Conservation (phyloP, 2,329 filamentous ascomycete species). For the Penicillium sp. region DNA sequence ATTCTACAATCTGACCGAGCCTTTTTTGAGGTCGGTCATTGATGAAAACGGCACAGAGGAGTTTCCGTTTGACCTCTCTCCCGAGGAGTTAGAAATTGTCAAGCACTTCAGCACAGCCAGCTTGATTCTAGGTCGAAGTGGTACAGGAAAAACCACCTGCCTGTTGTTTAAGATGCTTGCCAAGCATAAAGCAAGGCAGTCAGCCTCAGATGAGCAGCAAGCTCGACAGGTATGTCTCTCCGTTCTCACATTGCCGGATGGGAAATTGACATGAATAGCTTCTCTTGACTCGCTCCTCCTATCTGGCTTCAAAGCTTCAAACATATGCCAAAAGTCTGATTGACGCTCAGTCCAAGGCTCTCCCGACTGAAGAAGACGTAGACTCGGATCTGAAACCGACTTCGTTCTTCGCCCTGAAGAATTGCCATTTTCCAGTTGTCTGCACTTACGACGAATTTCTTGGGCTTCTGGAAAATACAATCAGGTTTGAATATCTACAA, state of each 20-base stretch:
- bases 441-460: slow-evolving; percentile 32
- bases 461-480: slow-evolving; percentile 20
- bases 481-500: not conserved
- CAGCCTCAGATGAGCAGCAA: slow-evolving; percentile 2
- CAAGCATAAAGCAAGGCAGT: slow-evolving; percentile 21
- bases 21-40: slow-evolving; percentile 22
- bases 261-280: slow-evolving; percentile 15
- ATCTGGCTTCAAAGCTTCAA: slow-evolving; percentile 28
- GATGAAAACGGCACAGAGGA: slow-evolving; percentile 18
- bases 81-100: slow-evolving; percentile 28
- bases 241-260: not conserved
- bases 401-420: slow-evolving; percentile 18
- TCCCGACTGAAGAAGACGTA: not conserved
- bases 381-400: slow-evolving; percentile 3
- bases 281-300: slow-evolving; percentile 29
- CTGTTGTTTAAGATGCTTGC: slow-evolving; percentile 30
- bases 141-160: slow-evolving; percentile 35
- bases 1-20: slow-evolving; percentile 30
- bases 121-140: slow-evolving; percentile 32
- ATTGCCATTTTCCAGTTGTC: slow-evolving; percentile 28
- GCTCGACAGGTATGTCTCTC: slow-evolving; percentile 16
- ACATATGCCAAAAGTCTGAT: slow-evolving; percentile 25
- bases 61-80: slow-evolving; percentile 33
- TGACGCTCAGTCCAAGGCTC: slow-evolving; percentile 12
- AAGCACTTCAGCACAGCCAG: slow-evolving; percentile 23